A percentile compares a stretch with the other conserved stretches of the same genome.
Evolutionary conservation across 179 eudicot species (phyloP).

Genomic region (Heliamphora pulchella): DNA sequence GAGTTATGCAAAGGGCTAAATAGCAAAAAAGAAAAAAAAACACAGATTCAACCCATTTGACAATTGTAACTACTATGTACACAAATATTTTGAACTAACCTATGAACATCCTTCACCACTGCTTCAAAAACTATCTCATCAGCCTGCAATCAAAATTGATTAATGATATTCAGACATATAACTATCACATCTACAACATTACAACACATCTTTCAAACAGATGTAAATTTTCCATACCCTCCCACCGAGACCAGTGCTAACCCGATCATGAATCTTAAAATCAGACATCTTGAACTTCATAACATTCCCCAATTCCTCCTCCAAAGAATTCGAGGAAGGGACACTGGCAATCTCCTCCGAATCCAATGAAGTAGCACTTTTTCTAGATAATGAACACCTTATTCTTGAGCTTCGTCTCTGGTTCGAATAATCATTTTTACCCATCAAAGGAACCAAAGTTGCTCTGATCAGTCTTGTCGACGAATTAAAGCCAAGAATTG

Average conservation of each 20-base stretch:
- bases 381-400: slow-evolving; percentile 26
- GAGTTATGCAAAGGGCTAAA: slow-evolving; percentile 78
- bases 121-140: slow-evolving; percentile 95
- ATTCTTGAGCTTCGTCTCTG: slow-evolving; percentile 16
- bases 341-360: slow-evolving; percentile 35
- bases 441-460: slow-evolving; percentile 7
- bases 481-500: slow-evolving; percentile 23
- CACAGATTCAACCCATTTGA: not conserved
- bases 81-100: slow-evolving; percentile 37
- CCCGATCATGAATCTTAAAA: slow-evolving; percentile 58
- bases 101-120: slow-evolving; percentile 56
- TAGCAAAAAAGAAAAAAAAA: not conserved
- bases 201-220: not conserved
- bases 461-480: slow-evolving; percentile 24
- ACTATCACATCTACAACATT: not conserved
- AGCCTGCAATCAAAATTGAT: slow-evolving; percentile 36
- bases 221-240: slow-evolving; percentile 39
- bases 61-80: not conserved
- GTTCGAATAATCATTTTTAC: slow-evolving; percentile 5
- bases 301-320: slow-evolving; percentile 65
- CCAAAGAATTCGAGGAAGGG: slow-evolving; percentile 25
- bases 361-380: slow-evolving; percentile 25
- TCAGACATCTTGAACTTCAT: slow-evolving; percentile 71
- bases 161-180: not conserved
- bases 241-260: slow-evolving; percentile 85